Percentiles rank a stretch among this genome's conserved stretches.
phyloP scores from a whole-genome alignment of 1,284 basidiomycete species.

The Erythrobasidium hasegawianum region DNA sequence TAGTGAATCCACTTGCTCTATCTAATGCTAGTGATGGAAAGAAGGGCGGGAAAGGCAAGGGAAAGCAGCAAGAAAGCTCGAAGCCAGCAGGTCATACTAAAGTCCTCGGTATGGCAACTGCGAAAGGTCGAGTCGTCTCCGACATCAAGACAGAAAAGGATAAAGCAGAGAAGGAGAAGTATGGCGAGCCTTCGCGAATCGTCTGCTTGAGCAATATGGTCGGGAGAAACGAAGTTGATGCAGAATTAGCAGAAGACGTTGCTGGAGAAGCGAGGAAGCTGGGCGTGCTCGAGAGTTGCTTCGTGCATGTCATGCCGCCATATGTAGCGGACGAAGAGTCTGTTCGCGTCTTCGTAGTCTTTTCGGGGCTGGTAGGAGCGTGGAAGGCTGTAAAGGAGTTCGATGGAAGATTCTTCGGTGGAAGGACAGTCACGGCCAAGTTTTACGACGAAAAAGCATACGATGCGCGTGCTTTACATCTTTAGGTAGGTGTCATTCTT shows the following conservation, averaged over 20 bases:
- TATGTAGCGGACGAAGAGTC: slow-evolving; percentile 64
- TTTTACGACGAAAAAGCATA: slow-evolving; percentile 41
- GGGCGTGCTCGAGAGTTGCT: slow-evolving; percentile 44
- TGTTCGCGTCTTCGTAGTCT: slow-evolving; percentile 82
- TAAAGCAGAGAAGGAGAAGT: slow-evolving; percentile 60
- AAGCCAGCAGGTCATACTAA: slow-evolving; percentile 46
- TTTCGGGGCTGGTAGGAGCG: slow-evolving; percentile 81
- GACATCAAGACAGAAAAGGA: slow-evolving; percentile 69
- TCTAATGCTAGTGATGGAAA: slow-evolving; percentile 54
- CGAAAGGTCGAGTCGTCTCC: slow-evolving; percentile 80
- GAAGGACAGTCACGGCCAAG: slow-evolving; percentile 60
- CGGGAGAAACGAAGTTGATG: slow-evolving; percentile 72
- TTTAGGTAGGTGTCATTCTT: slow-evolving; percentile 1
- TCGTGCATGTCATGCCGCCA: slow-evolving; percentile 38
- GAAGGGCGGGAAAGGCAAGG: slow-evolving; percentile 45
- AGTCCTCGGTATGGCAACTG: slow-evolving; percentile 35
- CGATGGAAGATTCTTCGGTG: slow-evolving; percentile 85
- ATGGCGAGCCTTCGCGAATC: slow-evolving; percentile 82
- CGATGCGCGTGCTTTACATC: slow-evolving; percentile 25
- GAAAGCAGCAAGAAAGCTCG: slow-evolving; percentile 45
- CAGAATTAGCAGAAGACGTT: slow-evolving; percentile 78
- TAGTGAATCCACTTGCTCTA: slow-evolving; percentile 73
- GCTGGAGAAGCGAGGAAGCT: slow-evolving; percentile 81
- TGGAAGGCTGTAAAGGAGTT: slow-evolving; percentile 90
- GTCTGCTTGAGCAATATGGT: slow-evolving; percentile 85